Base-by-base conservation (phyloP, 176 grass and related monocot species). In the Carex parvula region DNA sequence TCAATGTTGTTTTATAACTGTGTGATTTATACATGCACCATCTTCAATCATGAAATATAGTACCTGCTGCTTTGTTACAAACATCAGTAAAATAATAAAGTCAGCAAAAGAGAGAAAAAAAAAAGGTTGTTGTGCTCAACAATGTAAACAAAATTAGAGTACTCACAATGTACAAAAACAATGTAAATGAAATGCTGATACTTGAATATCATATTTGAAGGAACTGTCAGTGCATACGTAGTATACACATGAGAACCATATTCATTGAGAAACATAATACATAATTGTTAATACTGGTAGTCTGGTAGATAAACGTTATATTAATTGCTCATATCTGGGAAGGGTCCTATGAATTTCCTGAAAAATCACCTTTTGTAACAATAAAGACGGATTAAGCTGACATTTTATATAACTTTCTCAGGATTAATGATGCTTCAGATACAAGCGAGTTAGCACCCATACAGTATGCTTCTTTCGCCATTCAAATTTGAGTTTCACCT, bases 381-480 rank as follows among this genome's bases (percentile, higher is more conserved):
- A 21, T 33, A 68, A 9, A 55, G 20, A 64, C 5, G n/a, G 14
- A 80, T 33, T 44, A 6, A 42, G 60, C 1, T 81, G 18, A 35
- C 17, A 67, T 61, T 12, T 24, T 61, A 60, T 52, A 66, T 41
- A 74, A 77, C 52, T 18, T 65, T 59, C 79, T 54, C 79, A 97
- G 94, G 94, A 37, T 97, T 66, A 71, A 42, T 41, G 90, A 94
- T 30, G 7, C 81, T 15, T 11, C 66, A 48, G 92, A 97, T 90
- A 89, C 60, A 67, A 83, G n/a, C 9, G 92, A 94, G 29, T 56
- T 62, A 32, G 81, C 75, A 58, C 86, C 75, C 63, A 82, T 97
- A 57, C 63, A 89, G 90, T 94, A 97, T 84, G 82, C 84, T 83
- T 76, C 56, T 63, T 55, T 20, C 71, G 64, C 64, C 17, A 13